Conservation (phyloP, 768 basidiomycete genomes). For the Gelatoporia subvermispora region DNA sequence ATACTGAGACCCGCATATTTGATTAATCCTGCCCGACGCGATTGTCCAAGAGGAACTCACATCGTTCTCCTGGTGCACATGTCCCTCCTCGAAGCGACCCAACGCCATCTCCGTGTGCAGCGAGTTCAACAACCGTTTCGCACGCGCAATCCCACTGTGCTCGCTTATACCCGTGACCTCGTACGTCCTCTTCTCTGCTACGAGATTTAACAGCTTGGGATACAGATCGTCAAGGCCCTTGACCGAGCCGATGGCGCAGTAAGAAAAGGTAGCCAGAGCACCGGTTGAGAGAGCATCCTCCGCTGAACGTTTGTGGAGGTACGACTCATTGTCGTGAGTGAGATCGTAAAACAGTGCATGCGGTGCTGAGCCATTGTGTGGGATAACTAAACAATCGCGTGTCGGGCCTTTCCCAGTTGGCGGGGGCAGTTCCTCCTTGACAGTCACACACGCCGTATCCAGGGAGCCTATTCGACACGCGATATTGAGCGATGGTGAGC, state of each 20-base stretch:
- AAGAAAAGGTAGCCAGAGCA: constrained; percentile 87
- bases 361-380: constrained; percentile 80
- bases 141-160: constrained; percentile 31
- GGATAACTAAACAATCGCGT: constrained; percentile 68
- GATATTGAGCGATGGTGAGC: not conserved
- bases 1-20: constrained; percentile 51
- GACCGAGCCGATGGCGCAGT: constrained; percentile 85
- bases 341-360: constrained; percentile 94
- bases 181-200: constrained; percentile 78
- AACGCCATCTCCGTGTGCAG: constrained; percentile 90
- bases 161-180: constrained; percentile 52
- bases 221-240: constrained; percentile 98
- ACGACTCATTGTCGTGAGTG: constrained; percentile 97
- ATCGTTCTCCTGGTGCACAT: constrained; percentile 95
- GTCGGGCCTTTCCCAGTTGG: constrained; percentile 80
- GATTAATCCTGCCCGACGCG: constrained; percentile 3
- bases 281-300: constrained; percentile 95
- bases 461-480: constrained; percentile 71
- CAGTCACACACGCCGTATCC: constrained; percentile 83
- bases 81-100: constrained; percentile 84
- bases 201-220: constrained; percentile 88
- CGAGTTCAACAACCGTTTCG: constrained; percentile 71
- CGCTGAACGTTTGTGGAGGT: constrained; percentile 82
- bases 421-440: constrained; percentile 68
- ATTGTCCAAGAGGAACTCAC: constrained; percentile 48